Evolutionary conservation across 225 moss, liverwort and hornwort species (phyloP).

Genomic region (Physcomitrellopsis africana): DNA sequence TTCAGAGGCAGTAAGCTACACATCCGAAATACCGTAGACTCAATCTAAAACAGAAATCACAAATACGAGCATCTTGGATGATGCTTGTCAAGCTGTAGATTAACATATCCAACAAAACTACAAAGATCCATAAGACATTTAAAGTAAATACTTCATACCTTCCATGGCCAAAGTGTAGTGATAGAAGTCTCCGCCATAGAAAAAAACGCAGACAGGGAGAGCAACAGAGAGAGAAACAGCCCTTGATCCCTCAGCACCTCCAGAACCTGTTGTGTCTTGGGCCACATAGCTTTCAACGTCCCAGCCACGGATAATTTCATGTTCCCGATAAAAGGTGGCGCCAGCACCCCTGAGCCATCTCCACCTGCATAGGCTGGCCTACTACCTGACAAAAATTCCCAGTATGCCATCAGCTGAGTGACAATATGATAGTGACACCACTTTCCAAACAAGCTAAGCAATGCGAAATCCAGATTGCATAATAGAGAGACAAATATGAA

Average conservation of each 20-base stretch:
- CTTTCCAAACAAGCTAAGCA: no score
- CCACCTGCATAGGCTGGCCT: conserved; percentile 49
- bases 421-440: no score
- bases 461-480: no score
- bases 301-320: conserved; percentile 35
- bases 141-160: conserved; percentile 45
- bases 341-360: conserved; percentile 35
- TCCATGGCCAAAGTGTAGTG: conserved; percentile 99
- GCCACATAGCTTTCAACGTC: conserved; percentile 47
- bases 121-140: conserved; percentile 16
- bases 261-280: conserved; percentile 72
- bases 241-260: conserved; percentile 93
- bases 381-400: conserved; percentile 43
- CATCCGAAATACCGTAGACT: neutral
- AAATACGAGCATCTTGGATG: conserved; percentile 17
- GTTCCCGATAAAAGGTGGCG: conserved; percentile 41
- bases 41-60: neutral
- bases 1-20: no score
- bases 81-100: neutral
- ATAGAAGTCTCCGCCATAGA: conserved; percentile 99
- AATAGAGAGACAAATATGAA: no score
- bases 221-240: conserved; percentile 72
- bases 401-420: conserved; percentile 23
- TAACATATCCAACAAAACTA: neutral
- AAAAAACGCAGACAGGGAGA: conserved; percentile 93